Base-by-base conservation (phyloP, 768 basidiomycete species). In the Lactarius hatsudake region DNA sequence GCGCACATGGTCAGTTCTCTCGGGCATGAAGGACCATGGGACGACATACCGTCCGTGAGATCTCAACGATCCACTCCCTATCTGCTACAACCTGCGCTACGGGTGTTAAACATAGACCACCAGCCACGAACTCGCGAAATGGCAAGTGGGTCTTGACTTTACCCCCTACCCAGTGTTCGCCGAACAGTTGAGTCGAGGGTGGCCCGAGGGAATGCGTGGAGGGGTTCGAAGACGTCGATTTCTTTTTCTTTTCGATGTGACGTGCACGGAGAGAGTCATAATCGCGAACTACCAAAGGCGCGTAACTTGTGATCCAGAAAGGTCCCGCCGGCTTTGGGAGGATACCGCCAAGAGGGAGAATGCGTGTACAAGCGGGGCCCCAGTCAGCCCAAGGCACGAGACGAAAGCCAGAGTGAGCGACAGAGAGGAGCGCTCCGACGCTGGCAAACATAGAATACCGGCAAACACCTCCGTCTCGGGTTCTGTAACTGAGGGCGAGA, bases 31-130 rank as follows among this genome's bases (percentile, higher is more conserved):
- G 9, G 18, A 32, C 2, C 23, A 48, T 23, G 2, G 43, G 30
- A 51, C 10, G 45, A 32, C 65, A 55, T 40, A 66, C 65, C 61
- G 15, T 51, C 10, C 23, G 36, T 32, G 56, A 58, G 7, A 66
- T 53, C 48, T 38, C 60, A 38, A 66, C 28, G 10, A 66, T 20
- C 65, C 65, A 66, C 36, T 66, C 65, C 45, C 65, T 62, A 34
- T 66, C 65, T 10, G 61, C 65, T 1, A 66, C 34, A 30, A 66
- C n/a, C 17, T 48, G 51, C 12, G 3, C 48, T 8, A 26, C 20
- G n/a, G 4, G 40, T 48, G 15, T 8, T 1, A 20, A 5, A 23
- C 1, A 32, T 20, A 43, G 28, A 40, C 51, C 8, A 3, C 36
- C 34, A 17, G 51, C 65, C 17, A 62, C 61, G 17, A 66, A 15